phyloP scores from a whole-genome alignment of 345 rosid species.

The Pugionium dolabratum region DNA sequence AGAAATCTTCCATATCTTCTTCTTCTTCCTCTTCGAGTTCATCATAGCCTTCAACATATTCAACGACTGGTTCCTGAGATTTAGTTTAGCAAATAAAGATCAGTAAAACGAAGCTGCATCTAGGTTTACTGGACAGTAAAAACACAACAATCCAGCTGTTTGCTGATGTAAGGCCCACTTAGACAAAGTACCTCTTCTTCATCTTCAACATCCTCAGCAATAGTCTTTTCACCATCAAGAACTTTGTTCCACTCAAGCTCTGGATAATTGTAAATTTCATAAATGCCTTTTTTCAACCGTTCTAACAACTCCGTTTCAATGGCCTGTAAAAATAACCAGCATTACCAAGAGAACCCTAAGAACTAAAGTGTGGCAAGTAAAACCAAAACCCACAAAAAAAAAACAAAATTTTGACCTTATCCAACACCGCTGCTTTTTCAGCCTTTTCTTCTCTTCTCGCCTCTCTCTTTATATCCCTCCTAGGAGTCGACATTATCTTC shows the following conservation, averaged over 20 bases:
- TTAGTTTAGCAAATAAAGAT: not conserved
- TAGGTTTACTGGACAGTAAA: not conserved
- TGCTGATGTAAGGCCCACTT: not conserved
- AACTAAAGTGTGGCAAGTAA: conserved; percentile 2
- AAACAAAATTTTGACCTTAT: conserved; percentile 54
- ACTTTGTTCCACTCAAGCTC: conserved; percentile 43
- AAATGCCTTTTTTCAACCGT: conserved; percentile 72
- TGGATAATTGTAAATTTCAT: conserved; percentile 75
- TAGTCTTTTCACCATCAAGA: conserved; percentile 51
- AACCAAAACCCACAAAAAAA: conserved; percentile 1
- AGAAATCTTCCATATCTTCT: conserved; percentile 90
- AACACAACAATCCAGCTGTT: not conserved
- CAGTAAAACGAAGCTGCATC: not conserved
- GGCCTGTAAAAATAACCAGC: conserved; percentile 48
- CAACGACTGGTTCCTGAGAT: conserved; percentile 63
- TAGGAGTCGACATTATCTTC: conserved; percentile 65
- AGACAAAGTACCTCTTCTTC: conserved; percentile 58
- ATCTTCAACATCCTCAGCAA: conserved; percentile 39
- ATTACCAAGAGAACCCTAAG: conserved; percentile 8
- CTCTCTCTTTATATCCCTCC: conserved; percentile 67
- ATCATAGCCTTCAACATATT: conserved; percentile 78
- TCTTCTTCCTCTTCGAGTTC: conserved; percentile 89
- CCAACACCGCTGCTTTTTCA: conserved; percentile 73
- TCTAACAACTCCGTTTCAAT: conserved; percentile 83
- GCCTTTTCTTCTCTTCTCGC: conserved; percentile 88